phyloP scores from a whole-genome alignment of 306 rosid species.

The Canavalia ensiformis region DNA sequence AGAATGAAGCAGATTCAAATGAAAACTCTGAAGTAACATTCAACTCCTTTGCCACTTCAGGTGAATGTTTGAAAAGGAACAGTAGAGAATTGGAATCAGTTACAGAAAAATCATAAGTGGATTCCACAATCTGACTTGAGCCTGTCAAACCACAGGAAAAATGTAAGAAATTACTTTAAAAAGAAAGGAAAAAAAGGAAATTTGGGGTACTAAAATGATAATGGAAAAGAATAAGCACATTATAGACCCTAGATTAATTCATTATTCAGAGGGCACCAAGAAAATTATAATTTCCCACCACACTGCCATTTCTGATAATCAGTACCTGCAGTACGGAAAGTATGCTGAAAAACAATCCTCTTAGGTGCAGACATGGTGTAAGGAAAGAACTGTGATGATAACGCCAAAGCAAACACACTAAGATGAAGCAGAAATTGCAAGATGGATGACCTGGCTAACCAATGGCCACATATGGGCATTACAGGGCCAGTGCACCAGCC shows the following conservation, averaged over 20 bases:
- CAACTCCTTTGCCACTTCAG: slow-evolving; percentile 85
- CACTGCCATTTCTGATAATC: slow-evolving; percentile 37
- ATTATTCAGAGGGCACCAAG: not conserved
- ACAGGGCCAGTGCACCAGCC: slow-evolving; percentile 89
- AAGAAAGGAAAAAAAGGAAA: not conserved
- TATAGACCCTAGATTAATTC: slow-evolving; percentile 22
- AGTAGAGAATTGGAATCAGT: slow-evolving; percentile 92
- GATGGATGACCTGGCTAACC: slow-evolving; percentile 88
- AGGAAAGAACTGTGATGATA: slow-evolving; percentile 95
- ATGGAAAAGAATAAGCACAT: slow-evolving; percentile 21
- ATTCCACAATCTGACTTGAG: slow-evolving; percentile 68
- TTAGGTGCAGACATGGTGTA: slow-evolving; percentile 86
- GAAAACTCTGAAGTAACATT: slow-evolving; percentile 70
- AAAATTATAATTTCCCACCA: slow-evolving; percentile 40
- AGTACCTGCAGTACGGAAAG: slow-evolving; percentile 82
- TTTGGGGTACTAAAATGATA: slow-evolving; percentile 26
- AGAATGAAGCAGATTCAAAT: slow-evolving; percentile 65
- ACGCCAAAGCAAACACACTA: slow-evolving; percentile 74
- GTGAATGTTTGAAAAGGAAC: slow-evolving; percentile 85
- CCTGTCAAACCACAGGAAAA: slow-evolving; percentile 63
- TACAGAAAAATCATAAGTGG: slow-evolving; percentile 87
- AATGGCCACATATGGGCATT: slow-evolving; percentile 79
- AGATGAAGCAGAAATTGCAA: slow-evolving; percentile 81
- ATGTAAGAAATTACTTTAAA: slow-evolving; percentile 8
- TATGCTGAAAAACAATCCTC: slow-evolving; percentile 86